Base-by-base conservation (phyloP, 2,329 filamentous ascomycete species). In the Neofusicoccum umdonicola region DNA sequence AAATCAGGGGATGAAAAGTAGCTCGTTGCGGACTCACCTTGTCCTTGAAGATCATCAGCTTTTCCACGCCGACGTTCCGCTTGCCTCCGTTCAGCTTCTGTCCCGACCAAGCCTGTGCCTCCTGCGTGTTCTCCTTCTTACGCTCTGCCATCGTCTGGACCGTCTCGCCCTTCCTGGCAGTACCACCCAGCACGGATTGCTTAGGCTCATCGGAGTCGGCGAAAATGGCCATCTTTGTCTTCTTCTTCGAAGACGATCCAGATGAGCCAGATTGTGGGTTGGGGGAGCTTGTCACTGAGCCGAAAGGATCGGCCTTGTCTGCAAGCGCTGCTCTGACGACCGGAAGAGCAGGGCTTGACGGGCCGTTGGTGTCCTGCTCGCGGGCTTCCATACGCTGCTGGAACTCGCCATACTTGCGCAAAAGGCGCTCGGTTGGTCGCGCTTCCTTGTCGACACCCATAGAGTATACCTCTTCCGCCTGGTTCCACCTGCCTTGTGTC, bases 1-100 rank as follows among this genome's bases (percentile, higher is more conserved):
- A 60, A 64, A 47, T 65, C 63, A 67, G 72, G 69, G 67, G 66
- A 63, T 69, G 68, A 71, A 71, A 73, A 73, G 45, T 47, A 66
- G 42, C 44, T 39, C 45, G 48, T 69, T 68, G 71, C 65, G 68
- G 71, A 85, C 92, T 89, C 90, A 99, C 95, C 90, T 90, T 84
- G 84, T 99, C 95, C 83, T 91, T 94, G 83, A 97, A 99, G 51
- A 99, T 87, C 73, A 89, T 83, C 88, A 99, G 90, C 83, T 97
- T 98, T 62, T 89, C 84, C 62, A 84, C 85, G 37, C 84, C 87
- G 48, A 83, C 87, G 80, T 92, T 91, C 81, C 92, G 95, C 71
- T 92, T 94, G 47, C 91, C 92, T 2, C 88, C 90, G 77, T 94
- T 92, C 70, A 99, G 79, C 45, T 91, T 97, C 81, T 98, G 93